Evolutionary conservation across 1,139 yeast genomes (phyloP).

Genomic region (Debaryomyces sp.): DNA sequence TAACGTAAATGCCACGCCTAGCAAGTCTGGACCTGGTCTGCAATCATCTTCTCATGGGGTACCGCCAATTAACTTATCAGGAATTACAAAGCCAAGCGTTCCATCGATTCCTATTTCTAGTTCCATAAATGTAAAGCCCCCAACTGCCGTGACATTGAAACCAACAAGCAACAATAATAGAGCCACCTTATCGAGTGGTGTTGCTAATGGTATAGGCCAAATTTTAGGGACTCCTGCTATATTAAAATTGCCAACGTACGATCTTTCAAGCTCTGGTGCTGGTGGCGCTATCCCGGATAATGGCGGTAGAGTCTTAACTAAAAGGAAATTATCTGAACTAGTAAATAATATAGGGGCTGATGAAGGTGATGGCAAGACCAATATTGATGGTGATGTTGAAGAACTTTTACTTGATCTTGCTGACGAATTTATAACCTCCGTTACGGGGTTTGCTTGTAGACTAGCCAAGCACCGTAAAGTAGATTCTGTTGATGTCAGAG

Average conservation of each 20-base stretch:
- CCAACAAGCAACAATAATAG: slow-evolving; percentile 50
- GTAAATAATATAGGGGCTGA: slow-evolving; percentile 81
- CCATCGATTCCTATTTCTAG: slow-evolving; percentile 76
- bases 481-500: slow-evolving; percentile 86
- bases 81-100: slow-evolving; percentile 64
- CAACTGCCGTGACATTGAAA: slow-evolving; percentile 37
- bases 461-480: slow-evolving; percentile 92
- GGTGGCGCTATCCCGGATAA: slow-evolving; percentile 42
- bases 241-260: slow-evolving; percentile 77
- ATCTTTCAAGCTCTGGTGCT: slow-evolving; percentile 54
- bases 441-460: slow-evolving; percentile 90
- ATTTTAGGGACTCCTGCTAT: slow-evolving; percentile 73
- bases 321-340: slow-evolving; percentile 83
- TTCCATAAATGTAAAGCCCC: slow-evolving; percentile 57
- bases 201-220: slow-evolving; percentile 65
- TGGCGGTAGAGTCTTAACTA: slow-evolving; percentile 82
- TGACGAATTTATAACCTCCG: slow-evolving; percentile 90
- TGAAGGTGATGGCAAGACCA: slow-evolving; percentile 86
- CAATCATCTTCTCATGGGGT: slow-evolving; percentile 13
- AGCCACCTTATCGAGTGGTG: slow-evolving; percentile 87
- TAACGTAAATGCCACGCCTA: slow-evolving; percentile 10
- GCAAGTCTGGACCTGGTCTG: slow-evolving; percentile 8
- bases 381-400: slow-evolving; percentile 96
- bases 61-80: slow-evolving; percentile 31
- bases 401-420: slow-evolving; percentile 88